Base-by-base conservation (phyloP, 768 basidiomycete genomes). In the Tulasnella sp. region DNA sequence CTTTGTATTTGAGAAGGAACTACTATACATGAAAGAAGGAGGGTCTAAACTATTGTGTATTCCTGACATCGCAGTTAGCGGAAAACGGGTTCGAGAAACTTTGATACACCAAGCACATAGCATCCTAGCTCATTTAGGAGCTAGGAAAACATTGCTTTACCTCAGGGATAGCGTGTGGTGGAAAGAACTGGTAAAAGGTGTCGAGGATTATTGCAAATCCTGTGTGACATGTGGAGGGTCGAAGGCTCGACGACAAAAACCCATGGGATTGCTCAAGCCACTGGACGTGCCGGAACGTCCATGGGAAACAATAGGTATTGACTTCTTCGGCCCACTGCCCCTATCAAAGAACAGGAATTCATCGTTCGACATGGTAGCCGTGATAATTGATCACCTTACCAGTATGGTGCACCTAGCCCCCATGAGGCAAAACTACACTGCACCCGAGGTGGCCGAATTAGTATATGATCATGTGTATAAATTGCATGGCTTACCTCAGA, bases 261-360 rank as follows among this genome's bases (percentile, higher is more conserved):
- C 64, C 1, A 58, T 53, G 29, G 67, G 68, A 12, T 54, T 65
- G 8, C 54, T 68, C 0, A 65, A 68, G 29, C 37, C 56, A 1
- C 56, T 67, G 7, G 43, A 42, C 5, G 58, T 65, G 0, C 61
- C 65, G 64, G 0, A 56, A 68, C 0, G 66, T 65, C 0, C 56
- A 3, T 70, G 66, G 67, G 59, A 64, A 1, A 62, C 63, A 0
- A 68, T 72, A 0, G 65, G 62, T 0, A 68, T 72, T 44, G 70
- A 72, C 56, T 71, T 71, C 33, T 50, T 71, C 0, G 69, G 55
- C 13, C 63, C 53, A 1, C 58, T 72, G 8, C 69, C 67, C 70
- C 67, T 66, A 57, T 59, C 57, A 0, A 54, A 54, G 4, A 63
- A 62, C 34, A 20, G 58, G 10, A 27, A 58, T 45, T 57, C 59